Percentiles rank a stretch among this genome's conserved stretches.
These are phyloP conservation scores for Mastigamoeba balamuthi DNA, from an alignment of 78 protist genomes.

Conservation along the genomic window DNA sequence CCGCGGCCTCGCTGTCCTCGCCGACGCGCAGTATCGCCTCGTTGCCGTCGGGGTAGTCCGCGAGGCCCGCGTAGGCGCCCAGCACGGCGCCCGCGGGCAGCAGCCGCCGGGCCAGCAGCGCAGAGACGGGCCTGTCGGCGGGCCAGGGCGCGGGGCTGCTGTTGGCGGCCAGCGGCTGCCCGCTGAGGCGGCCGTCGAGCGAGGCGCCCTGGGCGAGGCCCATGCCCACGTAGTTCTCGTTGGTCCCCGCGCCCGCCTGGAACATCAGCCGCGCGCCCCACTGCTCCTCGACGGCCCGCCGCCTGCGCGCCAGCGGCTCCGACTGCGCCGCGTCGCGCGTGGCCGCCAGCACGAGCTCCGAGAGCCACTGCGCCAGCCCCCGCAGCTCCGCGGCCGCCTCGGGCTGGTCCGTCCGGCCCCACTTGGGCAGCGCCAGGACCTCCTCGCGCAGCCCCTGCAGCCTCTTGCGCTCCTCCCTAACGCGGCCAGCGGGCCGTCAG, in stretches of 20 bases:
- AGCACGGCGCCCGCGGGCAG: neutral
- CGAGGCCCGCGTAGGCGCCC: neutral
- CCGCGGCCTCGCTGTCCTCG: neutral
- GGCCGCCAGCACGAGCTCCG: neutral
- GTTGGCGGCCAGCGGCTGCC: neutral
- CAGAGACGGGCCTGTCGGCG: neutral
- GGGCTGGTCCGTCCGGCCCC: neutral
- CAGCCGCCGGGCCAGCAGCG: neutral
- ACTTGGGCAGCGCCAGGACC: neutral
- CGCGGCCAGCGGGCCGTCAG: no score
- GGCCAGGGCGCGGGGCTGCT: neutral
- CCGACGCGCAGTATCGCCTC: neutral
- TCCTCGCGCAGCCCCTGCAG: neutral
- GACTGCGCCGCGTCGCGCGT: neutral
- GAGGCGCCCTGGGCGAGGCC: neutral
- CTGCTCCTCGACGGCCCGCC: neutral
- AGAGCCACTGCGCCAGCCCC: neutral
- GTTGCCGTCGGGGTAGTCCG: neutral
- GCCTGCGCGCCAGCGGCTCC: no score
- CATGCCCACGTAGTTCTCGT: neutral
- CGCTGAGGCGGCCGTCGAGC: neutral
- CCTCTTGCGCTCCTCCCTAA: neutral
- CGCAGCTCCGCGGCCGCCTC: neutral
- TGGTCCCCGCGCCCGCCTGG: neutral
- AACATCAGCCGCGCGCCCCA: neutral